These are phyloP conservation scores for Trichoderma erinaceum DNA, from an alignment of 495 filamentous ascomycete species.

Conservation along the genomic window DNA sequence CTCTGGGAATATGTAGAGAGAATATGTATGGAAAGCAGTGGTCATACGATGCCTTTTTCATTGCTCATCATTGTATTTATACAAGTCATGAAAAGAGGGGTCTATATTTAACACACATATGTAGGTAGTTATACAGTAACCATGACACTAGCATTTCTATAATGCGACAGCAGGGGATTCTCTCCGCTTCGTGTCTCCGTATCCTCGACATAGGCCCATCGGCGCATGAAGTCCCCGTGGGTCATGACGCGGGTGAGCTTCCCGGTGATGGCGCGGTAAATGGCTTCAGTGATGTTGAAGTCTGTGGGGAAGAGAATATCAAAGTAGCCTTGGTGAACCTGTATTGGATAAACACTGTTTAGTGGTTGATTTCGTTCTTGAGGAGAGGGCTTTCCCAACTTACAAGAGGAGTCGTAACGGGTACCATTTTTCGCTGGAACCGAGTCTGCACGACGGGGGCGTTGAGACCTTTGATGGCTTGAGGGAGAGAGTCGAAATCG, in stretches of 20 bases:
- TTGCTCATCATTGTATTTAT: neutral
- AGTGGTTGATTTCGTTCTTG: neutral
- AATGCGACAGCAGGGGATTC: conserved; percentile 90
- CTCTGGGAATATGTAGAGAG: neutral
- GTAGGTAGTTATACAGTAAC: conserved; percentile 54
- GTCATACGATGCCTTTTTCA: neutral
- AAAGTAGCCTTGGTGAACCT: conserved; percentile 98
- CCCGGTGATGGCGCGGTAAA: conserved; percentile 87
- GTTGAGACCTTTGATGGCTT: conserved; percentile 75
- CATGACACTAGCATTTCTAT: conserved; percentile 87
- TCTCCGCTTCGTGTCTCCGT: conserved; percentile 84
- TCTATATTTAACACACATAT: neutral
- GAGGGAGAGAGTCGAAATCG: conserved; percentile 83
- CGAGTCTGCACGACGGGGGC: conserved; percentile 94
- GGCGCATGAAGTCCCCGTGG: conserved; percentile 83
- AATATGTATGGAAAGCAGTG: neutral
- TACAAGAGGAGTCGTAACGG: conserved; percentile 87
- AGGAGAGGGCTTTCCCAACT: conserved; percentile 26
- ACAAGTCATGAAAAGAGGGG: neutral
- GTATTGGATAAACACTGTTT: conserved; percentile 7
- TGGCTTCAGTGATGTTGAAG: conserved; percentile 77
- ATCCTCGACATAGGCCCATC: conserved; percentile 86
- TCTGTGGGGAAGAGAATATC: conserved; percentile 98
- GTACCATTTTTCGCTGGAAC: conserved; percentile 76
- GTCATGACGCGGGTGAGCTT: conserved; percentile 76